Evolutionary conservation across 345 rosid species (phyloP).

Genomic region (Tarenaya hassleriana): DNA sequence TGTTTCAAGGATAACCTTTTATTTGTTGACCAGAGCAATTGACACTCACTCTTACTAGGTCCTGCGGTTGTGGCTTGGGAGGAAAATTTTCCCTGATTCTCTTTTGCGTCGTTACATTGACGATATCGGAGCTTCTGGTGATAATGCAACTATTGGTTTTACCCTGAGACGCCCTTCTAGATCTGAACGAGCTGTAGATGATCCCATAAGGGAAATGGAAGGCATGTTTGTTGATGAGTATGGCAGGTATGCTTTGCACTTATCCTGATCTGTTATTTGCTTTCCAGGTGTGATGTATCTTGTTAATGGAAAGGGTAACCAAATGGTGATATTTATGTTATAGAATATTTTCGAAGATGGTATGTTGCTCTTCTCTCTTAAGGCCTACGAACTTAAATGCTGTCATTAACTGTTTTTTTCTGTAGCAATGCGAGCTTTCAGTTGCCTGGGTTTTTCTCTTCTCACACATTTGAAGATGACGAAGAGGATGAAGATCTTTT

Average conservation of each 20-base stretch:
- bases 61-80: conserved; percentile 82
- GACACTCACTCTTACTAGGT: conserved; percentile 45
- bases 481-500: conserved; percentile 57
- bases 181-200: conserved; percentile 86
- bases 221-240: conserved; percentile 98
- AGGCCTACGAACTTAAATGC: neutral
- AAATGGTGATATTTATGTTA: conserved; percentile 9
- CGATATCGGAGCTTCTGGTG: conserved; percentile 74
- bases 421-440: conserved; percentile 85
- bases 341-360: conserved; percentile 1
- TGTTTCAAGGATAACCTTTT: conserved; percentile 2
- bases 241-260: conserved; percentile 59
- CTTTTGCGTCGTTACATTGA: conserved; percentile 68
- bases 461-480: conserved; percentile 55
- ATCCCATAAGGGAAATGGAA: conserved; percentile 96
- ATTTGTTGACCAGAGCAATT: conserved; percentile 21
- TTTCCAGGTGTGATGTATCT: conserved; percentile 3
- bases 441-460: conserved; percentile 65
- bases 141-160: conserved; percentile 51
- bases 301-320: conserved; percentile 11
- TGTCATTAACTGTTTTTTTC: conserved; percentile 9
- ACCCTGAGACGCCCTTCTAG: conserved; percentile 78
- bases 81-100: conserved; percentile 80
- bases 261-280: conserved; percentile 2
- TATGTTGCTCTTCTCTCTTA: conserved; percentile 9